phyloP scores from a whole-genome alignment of 2,329 filamentous ascomycete species.

The Pseudogymnoascus sp. region DNA sequence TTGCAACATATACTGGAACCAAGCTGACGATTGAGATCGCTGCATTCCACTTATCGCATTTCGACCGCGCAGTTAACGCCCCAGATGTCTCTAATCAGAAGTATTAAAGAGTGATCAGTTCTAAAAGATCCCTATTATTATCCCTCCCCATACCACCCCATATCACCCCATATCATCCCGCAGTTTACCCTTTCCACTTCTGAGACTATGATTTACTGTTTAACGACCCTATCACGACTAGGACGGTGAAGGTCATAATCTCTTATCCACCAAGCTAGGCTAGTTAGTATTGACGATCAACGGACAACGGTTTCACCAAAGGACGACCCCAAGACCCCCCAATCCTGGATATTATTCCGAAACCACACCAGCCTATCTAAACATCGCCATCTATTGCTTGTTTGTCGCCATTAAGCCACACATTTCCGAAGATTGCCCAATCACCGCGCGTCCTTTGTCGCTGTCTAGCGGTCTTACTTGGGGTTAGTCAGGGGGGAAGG shows the following conservation, averaged over 20 bases:
- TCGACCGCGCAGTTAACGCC: not conserved
- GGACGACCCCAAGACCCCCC: not conserved
- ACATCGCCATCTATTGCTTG: not conserved
- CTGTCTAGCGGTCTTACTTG: not conserved
- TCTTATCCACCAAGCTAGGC: not conserved
- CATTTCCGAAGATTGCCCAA: not conserved
- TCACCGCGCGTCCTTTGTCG: not conserved
- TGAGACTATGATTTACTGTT: not conserved
- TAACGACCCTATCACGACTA: not conserved
- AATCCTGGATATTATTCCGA: slow-evolving; percentile 4
- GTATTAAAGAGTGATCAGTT: no score
- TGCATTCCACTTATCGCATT: not conserved
- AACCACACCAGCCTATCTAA: not conserved
- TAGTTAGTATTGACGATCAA: not conserved
- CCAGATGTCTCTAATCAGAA: not conserved
- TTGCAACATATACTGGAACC: not conserved
- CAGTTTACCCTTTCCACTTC: not conserved
- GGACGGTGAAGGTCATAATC: slow-evolving; percentile 1
- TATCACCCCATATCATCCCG: no score
- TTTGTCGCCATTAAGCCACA: not conserved
- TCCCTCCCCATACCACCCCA: no score
- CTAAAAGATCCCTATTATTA: slow-evolving; percentile 1
- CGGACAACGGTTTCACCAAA: slow-evolving; percentile 1
- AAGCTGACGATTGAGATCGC: not conserved
- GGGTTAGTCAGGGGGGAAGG: not conserved